phyloP scores from a whole-genome alignment of 2,329 filamentous ascomycete species.

The Daldinia sp. region DNA sequence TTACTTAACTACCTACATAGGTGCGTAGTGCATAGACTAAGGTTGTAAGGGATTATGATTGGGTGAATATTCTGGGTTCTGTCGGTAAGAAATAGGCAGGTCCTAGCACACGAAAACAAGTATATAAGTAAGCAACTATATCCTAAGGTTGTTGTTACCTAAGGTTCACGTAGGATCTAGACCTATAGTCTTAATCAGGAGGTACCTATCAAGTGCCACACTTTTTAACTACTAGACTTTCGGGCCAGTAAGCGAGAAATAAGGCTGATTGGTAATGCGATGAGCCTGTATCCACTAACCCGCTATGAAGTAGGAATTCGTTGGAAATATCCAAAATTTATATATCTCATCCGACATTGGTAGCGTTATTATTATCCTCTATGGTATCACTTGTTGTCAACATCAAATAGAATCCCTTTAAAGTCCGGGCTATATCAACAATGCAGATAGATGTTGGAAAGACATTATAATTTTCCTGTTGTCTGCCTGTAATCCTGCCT shows the following conservation, averaged over 20 bases:
- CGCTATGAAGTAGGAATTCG: too few species aligned
- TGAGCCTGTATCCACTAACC: too few species aligned
- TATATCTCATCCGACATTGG: background rate
- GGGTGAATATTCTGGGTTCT: background rate
- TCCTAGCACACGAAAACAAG: background rate
- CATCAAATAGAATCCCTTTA: constrained; percentile 9
- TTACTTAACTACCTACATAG: background rate
- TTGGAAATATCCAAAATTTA: background rate
- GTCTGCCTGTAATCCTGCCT: background rate
- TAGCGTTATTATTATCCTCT: constrained; percentile 5
- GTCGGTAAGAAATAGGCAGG: background rate
- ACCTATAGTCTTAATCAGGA: too few species aligned
- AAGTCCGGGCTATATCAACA: constrained; percentile 6
- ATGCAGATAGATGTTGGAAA: constrained; percentile 15
- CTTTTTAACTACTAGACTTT: too few species aligned
- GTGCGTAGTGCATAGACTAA: background rate
- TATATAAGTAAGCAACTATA: too few species aligned
- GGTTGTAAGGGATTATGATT: background rate
- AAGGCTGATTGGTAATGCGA: too few species aligned
- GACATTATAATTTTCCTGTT: constrained; percentile 24
- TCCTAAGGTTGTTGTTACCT: too few species aligned
- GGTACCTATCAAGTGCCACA: too few species aligned
- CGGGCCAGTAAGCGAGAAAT: too few species aligned
- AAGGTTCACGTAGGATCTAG: too few species aligned
- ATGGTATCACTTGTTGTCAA: constrained; percentile 20